These are phyloP conservation scores for Axilococcus clingmanii DNA, from an alignment of 139 green algal genomes.

Conservation along the genomic window DNA sequence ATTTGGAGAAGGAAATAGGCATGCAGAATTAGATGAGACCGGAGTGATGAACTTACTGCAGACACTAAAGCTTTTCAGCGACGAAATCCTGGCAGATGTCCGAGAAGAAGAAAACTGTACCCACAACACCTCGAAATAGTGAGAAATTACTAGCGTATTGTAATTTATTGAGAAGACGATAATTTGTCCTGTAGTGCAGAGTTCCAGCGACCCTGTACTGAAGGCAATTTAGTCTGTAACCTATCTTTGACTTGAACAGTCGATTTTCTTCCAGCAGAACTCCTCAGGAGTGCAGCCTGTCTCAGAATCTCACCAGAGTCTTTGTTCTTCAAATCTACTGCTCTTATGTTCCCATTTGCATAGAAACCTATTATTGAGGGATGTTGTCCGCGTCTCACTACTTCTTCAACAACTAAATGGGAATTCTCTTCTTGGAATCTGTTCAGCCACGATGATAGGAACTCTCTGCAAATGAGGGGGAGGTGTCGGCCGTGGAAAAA, in stretches of 20 bases:
- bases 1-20: too few relatives aligned
- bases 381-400: slow-evolving; percentile 16
- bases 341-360: slow-evolving; percentile 8
- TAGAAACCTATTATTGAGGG: slow-evolving; percentile 17
- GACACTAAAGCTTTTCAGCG: too few relatives aligned
- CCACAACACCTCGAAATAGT: too few relatives aligned
- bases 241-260: slow-evolving; percentile 18
- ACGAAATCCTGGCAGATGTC: too few relatives aligned
- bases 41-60: too few relatives aligned
- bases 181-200: slow-evolving; percentile 11
- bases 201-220: slow-evolving; percentile 19
- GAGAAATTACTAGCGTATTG: too few relatives aligned
- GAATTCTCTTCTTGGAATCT: slow-evolving; percentile 28
- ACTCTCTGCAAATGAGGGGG: slow-evolving; percentile 14
- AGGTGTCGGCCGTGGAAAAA: neutral
- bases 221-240: slow-evolving; percentile 5
- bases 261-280: slow-evolving; percentile 19
- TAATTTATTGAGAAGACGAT: neutral
- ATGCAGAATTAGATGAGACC: too few relatives aligned
- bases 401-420: slow-evolving; percentile 19
- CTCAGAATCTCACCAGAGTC: slow-evolving; percentile 26
- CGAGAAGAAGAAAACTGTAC: too few relatives aligned
- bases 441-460: slow-evolving; percentile 21
- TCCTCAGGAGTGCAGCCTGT: slow-evolving; percentile 24
- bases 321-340: slow-evolving; percentile 24